These are phyloP conservation scores for Tuber borchii DNA, from an alignment of 495 filamentous ascomycete species.

Conservation along the genomic window DNA sequence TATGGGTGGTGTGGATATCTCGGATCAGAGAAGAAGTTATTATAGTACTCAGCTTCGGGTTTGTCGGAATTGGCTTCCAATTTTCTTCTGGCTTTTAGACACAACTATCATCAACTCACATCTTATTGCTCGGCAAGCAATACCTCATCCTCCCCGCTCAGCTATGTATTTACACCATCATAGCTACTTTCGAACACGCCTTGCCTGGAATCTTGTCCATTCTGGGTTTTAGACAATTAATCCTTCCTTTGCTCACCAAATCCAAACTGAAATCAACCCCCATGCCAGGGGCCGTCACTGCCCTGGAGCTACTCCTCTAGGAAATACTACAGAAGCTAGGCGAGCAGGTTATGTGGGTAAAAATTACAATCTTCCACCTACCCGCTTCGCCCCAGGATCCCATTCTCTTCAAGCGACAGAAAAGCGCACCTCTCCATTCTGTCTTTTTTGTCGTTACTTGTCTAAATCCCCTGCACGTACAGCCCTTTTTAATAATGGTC, in stretches of 20 bases:
- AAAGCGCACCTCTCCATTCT: background rate
- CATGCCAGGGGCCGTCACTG: background rate
- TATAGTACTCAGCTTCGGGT: conserved; percentile 28
- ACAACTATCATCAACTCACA: conserved; percentile 16
- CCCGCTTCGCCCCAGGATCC: background rate
- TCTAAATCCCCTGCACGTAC: background rate
- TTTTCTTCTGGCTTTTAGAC: conserved; percentile 38
- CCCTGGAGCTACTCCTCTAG: background rate
- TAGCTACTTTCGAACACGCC: background rate
- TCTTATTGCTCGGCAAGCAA: background rate
- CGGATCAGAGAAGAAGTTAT: conserved; percentile 29
- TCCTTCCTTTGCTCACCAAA: background rate
- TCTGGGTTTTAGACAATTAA: background rate
- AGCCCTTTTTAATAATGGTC: background rate
- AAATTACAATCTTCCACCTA: background rate
- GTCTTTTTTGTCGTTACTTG: background rate
- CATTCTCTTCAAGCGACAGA: background rate
- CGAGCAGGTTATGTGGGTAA: background rate
- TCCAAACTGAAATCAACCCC: background rate
- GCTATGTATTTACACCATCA: background rate
- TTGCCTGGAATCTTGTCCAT: background rate
- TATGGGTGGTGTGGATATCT: conserved; percentile 38
- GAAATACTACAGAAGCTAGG: background rate
- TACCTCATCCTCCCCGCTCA: background rate
- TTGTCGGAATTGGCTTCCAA: conserved; percentile 22